Base-by-base conservation (phyloP, 192 early-diverging fungal species). In the Gaertneriomyces sp. region DNA sequence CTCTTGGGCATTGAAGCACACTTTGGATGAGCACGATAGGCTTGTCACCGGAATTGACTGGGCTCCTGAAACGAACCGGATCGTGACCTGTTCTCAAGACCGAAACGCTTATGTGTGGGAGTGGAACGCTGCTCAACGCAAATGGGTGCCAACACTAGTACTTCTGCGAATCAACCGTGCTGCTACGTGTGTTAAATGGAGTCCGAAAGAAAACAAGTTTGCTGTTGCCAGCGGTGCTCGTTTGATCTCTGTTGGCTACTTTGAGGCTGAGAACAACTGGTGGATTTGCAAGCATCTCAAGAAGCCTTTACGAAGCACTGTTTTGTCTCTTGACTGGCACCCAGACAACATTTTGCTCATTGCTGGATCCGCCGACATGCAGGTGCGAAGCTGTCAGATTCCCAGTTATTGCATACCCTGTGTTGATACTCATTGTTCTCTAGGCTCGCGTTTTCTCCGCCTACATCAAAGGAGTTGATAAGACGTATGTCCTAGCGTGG, bases 81-180 rank as follows among this genome's bases (percentile, higher is more conserved):
- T 98, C 44, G 96, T 98, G 10, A 91, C 94, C 42, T 95, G 95
- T 79, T 95, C 94, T 45, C 96, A 98, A 80, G 96, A 98, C 79
- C 86, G 94, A 63, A 98, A 98, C 70, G 95, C 95, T 19, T 98
- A 98, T 73, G 96, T 98, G 43, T 98, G 96, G 96, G 90, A 82
- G 38, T 75, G 87, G 20, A 92, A 94, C 60, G 60, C 67, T 2
- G 67, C 69, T 16, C 63, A 64, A 39, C 61, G 70, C 45, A 66
- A 70, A 12, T 99, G 96, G 96, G 90, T 90, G 68, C 94, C 93
- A 19, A 89, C 87, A 40, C 79, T 98, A 16, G 96, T 98, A 16
- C 85, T 95, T 39, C 79, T 98, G 62, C 91, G 95, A 53, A 92
- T 98, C 78, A 92, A 96, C 81, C 89, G 96, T 49, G 94, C 95